phyloP scores from a whole-genome alignment of 495 filamentous ascomycete species.

The Annulohypoxylon maeteangense region DNA sequence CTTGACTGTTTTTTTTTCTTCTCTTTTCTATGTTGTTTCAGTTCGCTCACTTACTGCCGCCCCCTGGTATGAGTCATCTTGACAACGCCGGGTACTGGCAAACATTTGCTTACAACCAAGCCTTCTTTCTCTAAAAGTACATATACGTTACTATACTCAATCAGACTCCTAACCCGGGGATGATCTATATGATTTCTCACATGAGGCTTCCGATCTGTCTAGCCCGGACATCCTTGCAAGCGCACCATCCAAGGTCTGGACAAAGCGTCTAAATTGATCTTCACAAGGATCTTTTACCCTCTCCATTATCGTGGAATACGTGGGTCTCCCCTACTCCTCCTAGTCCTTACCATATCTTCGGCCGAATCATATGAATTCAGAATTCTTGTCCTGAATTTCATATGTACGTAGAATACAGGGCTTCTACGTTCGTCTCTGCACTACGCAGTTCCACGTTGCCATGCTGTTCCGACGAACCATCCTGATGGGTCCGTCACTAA shows the following conservation, averaged over 20 bases:
- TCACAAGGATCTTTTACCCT: conserved; percentile 32
- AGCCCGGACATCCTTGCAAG: conserved; percentile 20
- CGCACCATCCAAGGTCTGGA: conserved; percentile 6
- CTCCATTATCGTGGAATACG: conserved; percentile 15
- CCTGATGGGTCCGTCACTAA: conserved; percentile 20
- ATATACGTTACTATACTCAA: not conserved
- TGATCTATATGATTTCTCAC: not conserved
- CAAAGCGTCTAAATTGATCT: conserved; percentile 26
- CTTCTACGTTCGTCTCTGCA: conserved; percentile 24
- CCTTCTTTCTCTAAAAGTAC: not conserved
- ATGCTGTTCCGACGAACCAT: conserved; percentile 29
- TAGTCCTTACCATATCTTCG: conserved; percentile 16
- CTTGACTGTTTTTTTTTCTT: not conserved
- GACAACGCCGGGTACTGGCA: not conserved
- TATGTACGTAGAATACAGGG: conserved; percentile 16
- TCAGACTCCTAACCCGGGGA: not conserved
- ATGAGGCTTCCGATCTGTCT: conserved; percentile 3
- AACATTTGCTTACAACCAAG: not conserved
- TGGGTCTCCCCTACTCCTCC: conserved; percentile 20
- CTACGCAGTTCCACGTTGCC: conserved; percentile 30
- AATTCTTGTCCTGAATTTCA: not conserved
- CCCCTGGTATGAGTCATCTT: not conserved
- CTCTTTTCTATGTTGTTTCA: not conserved
- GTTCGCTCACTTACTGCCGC: not conserved
- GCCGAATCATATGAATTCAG: conserved; percentile 23